Base-by-base conservation (phyloP, 768 basidiomycete genomes). In the Paxillus involutus region DNA sequence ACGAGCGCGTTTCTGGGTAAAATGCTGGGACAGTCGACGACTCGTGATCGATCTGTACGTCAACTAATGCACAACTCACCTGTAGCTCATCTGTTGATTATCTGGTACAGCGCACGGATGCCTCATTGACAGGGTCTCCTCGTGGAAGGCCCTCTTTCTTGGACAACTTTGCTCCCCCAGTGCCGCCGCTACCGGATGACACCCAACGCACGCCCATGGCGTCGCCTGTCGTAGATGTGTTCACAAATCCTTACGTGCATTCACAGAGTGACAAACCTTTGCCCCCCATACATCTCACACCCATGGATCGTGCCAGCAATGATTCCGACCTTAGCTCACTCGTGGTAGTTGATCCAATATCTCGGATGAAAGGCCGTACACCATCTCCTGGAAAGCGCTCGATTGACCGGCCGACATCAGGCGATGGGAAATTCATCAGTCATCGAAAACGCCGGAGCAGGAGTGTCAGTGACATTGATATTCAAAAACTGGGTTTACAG, bases 1-100 rank as follows among this genome's bases (percentile, higher is more conserved):
- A 89, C 89, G n/a, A 88, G 81, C 62, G 88, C 88, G 44, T 85
- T 93, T 65, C 75, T 88, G 58, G 89, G 88, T 3, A 91, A 85
- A 71, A 86, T 93, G 84, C 71, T 86, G 37, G 88, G 89, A 4
- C 80, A 85, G 60, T 77, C 73, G 45, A 79, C 79, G 32, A 77
- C 82, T 30, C 78, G 88, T 46, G 88, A 90, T 67, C 82, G 86
- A 70, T 84, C 84, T 50, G 88, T 90, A 70, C 67, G 79, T 69
- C 58, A 47, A 42, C 36, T 10, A 7, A 21, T 57, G 21, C 8
- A 17, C 33, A 2, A 53, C 26, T 50, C 51, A 37, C 45, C 26
- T 52, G 57, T 45, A 51, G 48, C 32, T 47, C 45, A 50, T 47
- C 36, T 57, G 43, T 59, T 60, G 60, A 68, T 41, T n/a, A 41